A percentile compares a stretch with the other conserved stretches of the same genome.
Evolutionary conservation across 306 rosid species (phyloP).

Genomic region (Cicer cuneatum): DNA sequence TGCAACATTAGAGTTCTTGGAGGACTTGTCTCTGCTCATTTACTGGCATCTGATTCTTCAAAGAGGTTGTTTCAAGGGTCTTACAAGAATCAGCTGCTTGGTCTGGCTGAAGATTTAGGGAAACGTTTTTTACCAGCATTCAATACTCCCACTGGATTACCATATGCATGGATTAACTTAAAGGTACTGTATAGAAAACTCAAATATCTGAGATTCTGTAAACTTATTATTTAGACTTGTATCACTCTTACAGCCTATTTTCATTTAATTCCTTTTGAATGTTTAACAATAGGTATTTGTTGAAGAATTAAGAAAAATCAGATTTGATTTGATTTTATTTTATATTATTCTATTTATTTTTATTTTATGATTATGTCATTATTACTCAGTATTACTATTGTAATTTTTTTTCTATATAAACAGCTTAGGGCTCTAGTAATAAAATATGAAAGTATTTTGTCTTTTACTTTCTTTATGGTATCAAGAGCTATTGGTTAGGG

Average conservation of each 20-base stretch:
- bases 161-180: slow-evolving; percentile 95
- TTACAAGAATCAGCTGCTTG: slow-evolving; percentile 76
- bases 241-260: background rate
- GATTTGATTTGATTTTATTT: too few species aligned
- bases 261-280: slow-evolving; percentile 22
- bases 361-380: too few species aligned
- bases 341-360: too few species aligned
- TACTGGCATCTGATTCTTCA: slow-evolving; percentile 90
- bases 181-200: slow-evolving; percentile 61
- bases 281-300: slow-evolving; percentile 32
- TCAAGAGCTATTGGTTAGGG: too few species aligned
- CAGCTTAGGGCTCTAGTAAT: too few species aligned
- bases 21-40: slow-evolving; percentile 95
- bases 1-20: slow-evolving; percentile 99
- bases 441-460: too few species aligned
- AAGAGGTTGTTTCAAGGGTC: slow-evolving; percentile 63
- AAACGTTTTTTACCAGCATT: slow-evolving; percentile 87
- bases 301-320: too few species aligned
- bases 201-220: slow-evolving; percentile 13
- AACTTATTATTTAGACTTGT: slow-evolving; percentile 6
- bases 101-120: slow-evolving; percentile 90
- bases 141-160: slow-evolving; percentile 91
- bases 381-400: too few species aligned
- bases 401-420: too few species aligned
- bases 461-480: too few species aligned